A percentile compares a stretch with the other conserved stretches of the same genome.
Evolutionary conservation across 768 basidiomycete genomes (phyloP).

Genomic region (Tephrocybe rancida): DNA sequence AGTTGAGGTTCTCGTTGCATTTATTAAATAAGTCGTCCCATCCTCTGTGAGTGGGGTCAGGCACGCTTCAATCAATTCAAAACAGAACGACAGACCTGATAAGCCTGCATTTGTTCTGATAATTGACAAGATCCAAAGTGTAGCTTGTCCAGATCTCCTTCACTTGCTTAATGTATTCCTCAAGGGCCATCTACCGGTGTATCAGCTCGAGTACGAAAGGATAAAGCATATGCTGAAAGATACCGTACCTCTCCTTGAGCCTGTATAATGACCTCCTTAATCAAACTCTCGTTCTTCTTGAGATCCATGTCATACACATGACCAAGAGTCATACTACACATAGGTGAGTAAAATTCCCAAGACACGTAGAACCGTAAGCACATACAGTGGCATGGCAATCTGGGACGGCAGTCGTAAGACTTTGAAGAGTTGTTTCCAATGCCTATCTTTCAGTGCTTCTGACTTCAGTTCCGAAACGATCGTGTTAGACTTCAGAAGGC

Average conservation of each 20-base stretch:
- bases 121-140: constrained; percentile 94
- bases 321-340: constrained; percentile 81
- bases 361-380: constrained; percentile 1
- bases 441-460: constrained; percentile 94
- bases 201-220: constrained; percentile 21
- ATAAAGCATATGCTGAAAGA: background rate
- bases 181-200: constrained; percentile 79
- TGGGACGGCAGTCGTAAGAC: constrained; percentile 73
- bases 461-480: constrained; percentile 95
- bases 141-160: constrained; percentile 97
- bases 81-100: constrained; percentile 59
- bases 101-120: constrained; percentile 97
- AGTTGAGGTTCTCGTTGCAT: constrained; percentile 96
- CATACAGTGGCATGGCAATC: constrained; percentile 75
- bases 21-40: constrained; percentile 98
- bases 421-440: constrained; percentile 98
- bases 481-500: constrained; percentile 86
- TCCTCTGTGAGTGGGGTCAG: constrained; percentile 51
- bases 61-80: background rate
- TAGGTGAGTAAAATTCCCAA: constrained; percentile 6
- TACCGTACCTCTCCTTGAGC: constrained; percentile 95
- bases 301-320: constrained; percentile 97
- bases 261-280: constrained; percentile 95
- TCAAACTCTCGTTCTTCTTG: constrained; percentile 86
- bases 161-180: constrained; percentile 95